These are phyloP conservation scores for Lagenidium giganteum DNA, from an alignment of 352 stramenopile genomes.

Conservation along the genomic window DNA sequence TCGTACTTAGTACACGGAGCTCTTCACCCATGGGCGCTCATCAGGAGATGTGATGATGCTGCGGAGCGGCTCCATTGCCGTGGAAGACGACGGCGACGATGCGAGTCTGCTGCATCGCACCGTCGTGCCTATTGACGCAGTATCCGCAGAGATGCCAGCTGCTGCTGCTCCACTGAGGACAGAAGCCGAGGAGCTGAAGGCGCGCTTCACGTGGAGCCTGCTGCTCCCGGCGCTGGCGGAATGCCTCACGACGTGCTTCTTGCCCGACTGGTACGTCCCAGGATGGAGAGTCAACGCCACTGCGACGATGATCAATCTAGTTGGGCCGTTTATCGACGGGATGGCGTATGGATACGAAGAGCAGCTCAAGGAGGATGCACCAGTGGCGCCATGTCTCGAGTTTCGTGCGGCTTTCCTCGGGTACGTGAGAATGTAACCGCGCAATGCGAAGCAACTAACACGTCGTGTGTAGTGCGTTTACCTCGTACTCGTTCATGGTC, in stretches of 20 bases:
- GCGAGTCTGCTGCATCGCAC: too few species aligned
- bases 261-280: slow-evolving; percentile 39
- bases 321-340: slow-evolving; percentile 75
- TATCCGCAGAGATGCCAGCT: not conserved
- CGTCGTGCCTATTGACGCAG: too few species aligned
- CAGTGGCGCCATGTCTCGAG: slow-evolving; percentile 43
- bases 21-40: too few species aligned
- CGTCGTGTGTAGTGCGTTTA: slow-evolving; percentile 59
- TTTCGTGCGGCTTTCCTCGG: slow-evolving; percentile 77
- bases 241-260: slow-evolving; percentile 77
- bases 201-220: slow-evolving; percentile 65
- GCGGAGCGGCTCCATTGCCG: too few species aligned
- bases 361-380: slow-evolving; percentile 16
- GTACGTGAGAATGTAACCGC: slow-evolving; percentile 19
- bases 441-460: not conserved
- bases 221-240: slow-evolving; percentile 63
- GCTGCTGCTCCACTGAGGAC: not conserved
- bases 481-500: slow-evolving; percentile 86
- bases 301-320: slow-evolving; percentile 64
- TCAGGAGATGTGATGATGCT: too few species aligned
- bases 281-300: slow-evolving; percentile 50
- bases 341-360: slow-evolving; percentile 58
- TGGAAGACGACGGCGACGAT: too few species aligned
- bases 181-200: slow-evolving; percentile 27
- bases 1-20: too few species aligned